Evolutionary conservation across 2,329 filamentous ascomycete genomes (phyloP).

Genomic region (Fusarium begoniae): DNA sequence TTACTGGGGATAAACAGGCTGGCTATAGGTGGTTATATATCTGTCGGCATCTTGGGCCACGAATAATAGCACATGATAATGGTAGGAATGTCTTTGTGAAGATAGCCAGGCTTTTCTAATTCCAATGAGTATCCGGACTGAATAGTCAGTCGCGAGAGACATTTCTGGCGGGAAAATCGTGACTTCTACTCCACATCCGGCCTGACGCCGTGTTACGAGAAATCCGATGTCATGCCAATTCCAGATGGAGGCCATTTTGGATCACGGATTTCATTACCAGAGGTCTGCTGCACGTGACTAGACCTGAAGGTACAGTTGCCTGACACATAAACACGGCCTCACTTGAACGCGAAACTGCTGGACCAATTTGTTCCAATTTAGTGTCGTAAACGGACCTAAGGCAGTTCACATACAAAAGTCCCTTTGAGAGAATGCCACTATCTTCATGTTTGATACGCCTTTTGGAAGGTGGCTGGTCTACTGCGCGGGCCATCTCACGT

Average conservation of each 20-base stretch:
- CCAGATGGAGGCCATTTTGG: background rate
- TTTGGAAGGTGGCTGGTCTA: constrained; percentile 16
- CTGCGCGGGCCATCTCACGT: constrained; percentile 18
- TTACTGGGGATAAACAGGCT: background rate
- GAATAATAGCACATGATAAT: constrained; percentile 3
- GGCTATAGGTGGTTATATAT: constrained; percentile 1
- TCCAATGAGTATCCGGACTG: constrained; percentile 21
- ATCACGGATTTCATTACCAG: background rate
- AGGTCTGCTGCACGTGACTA: constrained; percentile 5
- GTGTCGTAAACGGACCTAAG: background rate
- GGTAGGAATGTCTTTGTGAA: background rate
- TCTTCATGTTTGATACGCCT: constrained; percentile 14
- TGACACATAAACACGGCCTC: background rate
- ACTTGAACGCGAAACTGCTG: background rate
- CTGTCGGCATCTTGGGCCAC: background rate
- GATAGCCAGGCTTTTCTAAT: constrained; percentile 23
- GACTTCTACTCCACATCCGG: background rate
- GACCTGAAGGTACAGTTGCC: background rate
- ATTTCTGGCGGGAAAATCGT: background rate
- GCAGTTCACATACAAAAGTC: constrained; percentile 10
- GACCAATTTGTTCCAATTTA: constrained; percentile 4
- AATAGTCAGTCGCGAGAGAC: constrained; percentile 16
- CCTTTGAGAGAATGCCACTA: constrained; percentile 4
- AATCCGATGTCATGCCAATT: background rate
- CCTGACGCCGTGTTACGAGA: background rate